Conservation (phyloP, 2,329 filamentous ascomycete species). For the Fusarium sp. region DNA sequence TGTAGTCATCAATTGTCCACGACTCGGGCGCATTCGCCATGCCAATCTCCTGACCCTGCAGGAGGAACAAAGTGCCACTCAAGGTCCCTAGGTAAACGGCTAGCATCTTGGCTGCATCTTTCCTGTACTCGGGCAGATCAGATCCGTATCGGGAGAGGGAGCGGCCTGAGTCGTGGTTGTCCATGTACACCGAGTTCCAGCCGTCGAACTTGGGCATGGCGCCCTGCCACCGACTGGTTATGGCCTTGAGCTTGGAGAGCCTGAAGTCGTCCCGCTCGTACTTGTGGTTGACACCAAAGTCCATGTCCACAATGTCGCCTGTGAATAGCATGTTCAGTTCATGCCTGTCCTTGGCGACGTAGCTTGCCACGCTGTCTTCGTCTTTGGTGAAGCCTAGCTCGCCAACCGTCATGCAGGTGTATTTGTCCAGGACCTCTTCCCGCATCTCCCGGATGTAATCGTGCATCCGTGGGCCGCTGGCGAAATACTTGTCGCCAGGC, state of each 20-base stretch:
- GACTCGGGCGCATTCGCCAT: slow-evolving; percentile 59
- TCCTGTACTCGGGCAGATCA: slow-evolving; percentile 53
- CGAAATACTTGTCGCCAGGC: slow-evolving; percentile 56
- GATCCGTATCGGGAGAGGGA: slow-evolving; percentile 62
- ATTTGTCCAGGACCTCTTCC: slow-evolving; percentile 58
- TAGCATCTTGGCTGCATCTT: slow-evolving; percentile 59
- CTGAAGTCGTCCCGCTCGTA: slow-evolving; percentile 57
- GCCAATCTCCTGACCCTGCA: slow-evolving; percentile 65
- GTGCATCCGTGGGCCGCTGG: slow-evolving; percentile 68
- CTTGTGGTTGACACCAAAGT: slow-evolving; percentile 48
- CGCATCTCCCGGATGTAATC: slow-evolving; percentile 41
- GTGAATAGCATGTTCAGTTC: slow-evolving; percentile 47
- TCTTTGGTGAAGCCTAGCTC: slow-evolving; percentile 49
- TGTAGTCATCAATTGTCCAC: slow-evolving; percentile 58
- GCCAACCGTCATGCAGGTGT: slow-evolving; percentile 66
- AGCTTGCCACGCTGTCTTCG: slow-evolving; percentile 57
- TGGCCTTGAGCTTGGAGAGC: slow-evolving; percentile 50
- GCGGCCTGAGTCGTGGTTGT: slow-evolving; percentile 68
- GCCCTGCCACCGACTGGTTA: slow-evolving; percentile 53
- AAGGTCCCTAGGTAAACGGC: slow-evolving; percentile 54
- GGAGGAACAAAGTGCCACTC: slow-evolving; percentile 60
- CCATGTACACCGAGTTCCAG: slow-evolving; percentile 65
- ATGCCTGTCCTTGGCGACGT: slow-evolving; percentile 59
- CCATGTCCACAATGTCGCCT: slow-evolving; percentile 43
- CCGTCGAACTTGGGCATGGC: slow-evolving; percentile 53